phyloP scores from a whole-genome alignment of 441 rosid genomes.

The Brassica balearica region DNA sequence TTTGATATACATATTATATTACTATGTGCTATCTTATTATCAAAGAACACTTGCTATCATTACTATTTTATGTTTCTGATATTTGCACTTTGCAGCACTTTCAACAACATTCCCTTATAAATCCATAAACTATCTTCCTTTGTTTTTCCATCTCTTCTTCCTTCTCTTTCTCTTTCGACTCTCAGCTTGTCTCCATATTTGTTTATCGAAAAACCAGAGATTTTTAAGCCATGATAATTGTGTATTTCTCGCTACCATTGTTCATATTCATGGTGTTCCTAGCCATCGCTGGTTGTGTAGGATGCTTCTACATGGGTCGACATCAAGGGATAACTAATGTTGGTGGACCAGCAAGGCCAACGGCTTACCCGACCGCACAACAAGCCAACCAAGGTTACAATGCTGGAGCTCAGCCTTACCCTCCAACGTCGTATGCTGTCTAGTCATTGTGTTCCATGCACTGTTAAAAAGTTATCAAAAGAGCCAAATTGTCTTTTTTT shows the following conservation, averaged over 20 bases:
- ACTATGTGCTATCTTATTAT: background rate
- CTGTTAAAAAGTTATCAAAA: background rate
- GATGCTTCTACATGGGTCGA: conserved; percentile 43
- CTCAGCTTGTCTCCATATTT: too few relatives aligned
- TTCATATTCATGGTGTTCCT: conserved; percentile 34
- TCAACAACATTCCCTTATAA: conserved; percentile 7
- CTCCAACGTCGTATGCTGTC: conserved; percentile 32
- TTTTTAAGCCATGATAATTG: conserved; percentile 14
- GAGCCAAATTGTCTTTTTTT: background rate
- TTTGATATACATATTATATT: conserved; percentile 14
- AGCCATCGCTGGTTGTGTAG: conserved; percentile 26
- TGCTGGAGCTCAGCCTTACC: conserved; percentile 33
- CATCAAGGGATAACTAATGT: conserved; percentile 17
- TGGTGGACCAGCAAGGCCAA: conserved; percentile 26
- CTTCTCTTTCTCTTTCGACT: too few relatives aligned
- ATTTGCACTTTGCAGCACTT: background rate
- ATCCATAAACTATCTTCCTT: background rate
- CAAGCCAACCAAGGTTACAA: conserved; percentile 37
- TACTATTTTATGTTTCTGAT: background rate
- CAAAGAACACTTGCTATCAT: conserved; percentile 14
- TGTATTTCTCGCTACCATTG: conserved; percentile 38
- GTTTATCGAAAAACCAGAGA: background rate
- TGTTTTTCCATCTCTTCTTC: background rate
- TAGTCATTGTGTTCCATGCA: conserved; percentile 10
- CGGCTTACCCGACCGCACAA: conserved; percentile 24